Conservation (phyloP, 495 filamentous ascomycete species). For the Tuber magnatum region DNA sequence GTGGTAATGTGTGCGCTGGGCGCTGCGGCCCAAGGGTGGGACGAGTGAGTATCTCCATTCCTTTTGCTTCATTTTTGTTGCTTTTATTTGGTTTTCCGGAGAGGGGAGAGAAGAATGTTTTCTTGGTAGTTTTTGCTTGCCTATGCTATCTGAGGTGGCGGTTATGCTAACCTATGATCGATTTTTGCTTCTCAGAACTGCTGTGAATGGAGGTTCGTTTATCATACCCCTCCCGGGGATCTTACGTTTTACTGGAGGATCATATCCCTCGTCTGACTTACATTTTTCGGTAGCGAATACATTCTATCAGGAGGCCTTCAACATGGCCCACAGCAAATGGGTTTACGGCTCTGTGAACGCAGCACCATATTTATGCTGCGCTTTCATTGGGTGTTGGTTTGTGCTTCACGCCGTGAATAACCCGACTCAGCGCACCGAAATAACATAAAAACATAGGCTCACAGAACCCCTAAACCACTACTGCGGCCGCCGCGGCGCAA, state of each 20-base stretch:
- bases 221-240: constrained; percentile 2
- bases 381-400: constrained; percentile 69
- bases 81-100: neutral
- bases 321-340: constrained; percentile 51
- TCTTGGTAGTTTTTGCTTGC: too few species aligned
- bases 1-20: constrained; percentile 54
- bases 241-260: neutral
- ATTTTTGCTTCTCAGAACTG: neutral
- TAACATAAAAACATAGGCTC: constrained; percentile 43
- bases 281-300: constrained; percentile 54
- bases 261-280: neutral
- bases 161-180: neutral
- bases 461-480: constrained; percentile 57
- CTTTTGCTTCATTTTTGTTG: too few species aligned
- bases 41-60: constrained; percentile 36
- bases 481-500: constrained; percentile 54
- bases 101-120: neutral
- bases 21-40: constrained; percentile 62
- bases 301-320: constrained; percentile 58
- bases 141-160: too few species aligned
- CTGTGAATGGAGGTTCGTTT: constrained; percentile 9
- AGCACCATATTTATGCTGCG: constrained; percentile 68
- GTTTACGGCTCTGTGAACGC: constrained; percentile 60
- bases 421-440: constrained; percentile 36
- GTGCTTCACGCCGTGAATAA: neutral